A percentile compares a stretch with the other conserved stretches of the same genome.
These are phyloP conservation scores for Xylariaceae sp. DNA, from an alignment of 2,329 filamentous ascomycete species.

Conservation along the genomic window DNA sequence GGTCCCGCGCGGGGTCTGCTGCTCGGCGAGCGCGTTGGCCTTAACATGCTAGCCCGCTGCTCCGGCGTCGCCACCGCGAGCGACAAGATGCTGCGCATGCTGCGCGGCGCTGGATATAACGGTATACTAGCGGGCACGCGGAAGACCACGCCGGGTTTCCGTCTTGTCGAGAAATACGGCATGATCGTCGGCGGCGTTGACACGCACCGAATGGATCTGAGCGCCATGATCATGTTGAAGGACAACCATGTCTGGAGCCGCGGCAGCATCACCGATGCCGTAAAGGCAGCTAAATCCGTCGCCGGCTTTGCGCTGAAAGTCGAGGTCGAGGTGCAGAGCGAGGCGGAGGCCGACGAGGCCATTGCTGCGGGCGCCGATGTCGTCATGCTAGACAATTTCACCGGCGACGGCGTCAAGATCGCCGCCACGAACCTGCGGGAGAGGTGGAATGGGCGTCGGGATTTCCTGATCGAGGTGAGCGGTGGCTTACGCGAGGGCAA, in stretches of 20 bases:
- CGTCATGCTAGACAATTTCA: constrained; percentile 97
- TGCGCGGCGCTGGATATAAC: constrained; percentile 66
- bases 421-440: constrained; percentile 74
- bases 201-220: constrained; percentile 84
- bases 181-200: constrained; percentile 94
- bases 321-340: constrained; percentile 89
- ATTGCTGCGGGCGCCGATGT: constrained; percentile 89
- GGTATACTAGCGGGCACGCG: constrained; percentile 89
- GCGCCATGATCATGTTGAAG: constrained; percentile 97
- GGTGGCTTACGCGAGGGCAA: constrained; percentile 85
- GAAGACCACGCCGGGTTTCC: constrained; percentile 95
- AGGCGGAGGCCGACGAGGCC: constrained; percentile 86
- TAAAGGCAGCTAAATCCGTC: constrained; percentile 74
- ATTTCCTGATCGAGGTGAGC: constrained; percentile 86
- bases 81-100: constrained; percentile 49
- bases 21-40: constrained; percentile 86
- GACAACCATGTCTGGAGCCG: constrained; percentile 97
- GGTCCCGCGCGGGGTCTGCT: constrained; percentile 78
- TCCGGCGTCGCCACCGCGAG: constrained; percentile 80
- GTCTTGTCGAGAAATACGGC: constrained; percentile 95
- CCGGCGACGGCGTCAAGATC: constrained; percentile 67
- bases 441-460: constrained; percentile 68
- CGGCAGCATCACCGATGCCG: constrained; percentile 79
- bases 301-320: constrained; percentile 91
- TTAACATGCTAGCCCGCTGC: constrained; percentile 87